Base-by-base conservation (phyloP, 179 eudicot species). In the Carnegiea gigantea region DNA sequence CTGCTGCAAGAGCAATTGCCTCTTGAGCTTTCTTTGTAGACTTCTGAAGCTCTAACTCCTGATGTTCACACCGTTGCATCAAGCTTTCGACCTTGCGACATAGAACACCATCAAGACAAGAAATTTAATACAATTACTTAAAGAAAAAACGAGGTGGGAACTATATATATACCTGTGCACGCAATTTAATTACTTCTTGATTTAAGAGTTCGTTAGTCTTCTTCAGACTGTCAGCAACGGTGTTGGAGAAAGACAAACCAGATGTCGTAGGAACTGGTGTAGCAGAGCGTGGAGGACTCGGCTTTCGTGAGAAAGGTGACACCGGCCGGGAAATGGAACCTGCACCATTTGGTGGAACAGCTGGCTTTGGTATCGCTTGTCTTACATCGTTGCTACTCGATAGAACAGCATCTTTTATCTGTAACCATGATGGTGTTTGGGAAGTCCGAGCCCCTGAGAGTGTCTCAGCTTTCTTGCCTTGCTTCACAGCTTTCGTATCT, bases 201-300 rank as follows among this genome's bases (percentile, higher is more conserved):
- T 91, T 96, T 85, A 96, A 80, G 82, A 94, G 92, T 78, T 89
- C 98, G 77, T 96, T 96, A 23, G 97, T 90, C 90, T 92, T 96
- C 92, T 91, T 96, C 86, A 94, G 84, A 88, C 99, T 91, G 82
- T 94, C 99, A 81, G 91, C 81, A 78, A 91, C 82, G 77, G 88
- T 92, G 80, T 92, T 94, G 77, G 98, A 92, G 82, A 92, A 94
- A 68, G 97, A 94, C 80, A 94, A 92, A 60, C 99, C 99, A 38
- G 93, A 78, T 24, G 95, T 92, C 11, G 98, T 94, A 18, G 99
- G 98, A 77, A 96, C 87, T 44, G 99, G 99, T 30, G 99, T 96
- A 38, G 95, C 98, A 49, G 99, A 96, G 76, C 98, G 94, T 15
- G 99, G 99, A 46, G 99, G 99, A 80, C 99, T 96, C 26, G 97